Evolutionary conservation across 1,284 basidiomycete species (phyloP).

Genomic region (Cystobasidium pallidum): DNA sequence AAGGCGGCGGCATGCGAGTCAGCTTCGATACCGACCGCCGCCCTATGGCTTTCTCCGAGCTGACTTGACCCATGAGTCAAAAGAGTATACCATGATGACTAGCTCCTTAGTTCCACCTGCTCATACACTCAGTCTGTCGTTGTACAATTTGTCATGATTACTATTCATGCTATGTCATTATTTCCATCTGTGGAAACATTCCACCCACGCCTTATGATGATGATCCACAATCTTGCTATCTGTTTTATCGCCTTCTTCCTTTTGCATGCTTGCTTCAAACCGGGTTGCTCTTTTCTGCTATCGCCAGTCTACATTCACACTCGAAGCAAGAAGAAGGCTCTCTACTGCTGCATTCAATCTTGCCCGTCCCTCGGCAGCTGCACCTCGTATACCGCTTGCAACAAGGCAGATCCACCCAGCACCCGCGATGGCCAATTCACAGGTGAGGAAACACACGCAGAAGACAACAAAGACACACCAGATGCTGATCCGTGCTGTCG

Average conservation of each 20-base stretch:
- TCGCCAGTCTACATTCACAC: neutral
- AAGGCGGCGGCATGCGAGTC: constrained; percentile 15
- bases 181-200: constrained; percentile 1
- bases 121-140: neutral
- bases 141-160: no score
- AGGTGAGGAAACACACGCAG: neutral
- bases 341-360: neutral
- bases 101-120: neutral
- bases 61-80: neutral
- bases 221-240: neutral
- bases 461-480: neutral
- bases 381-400: neutral
- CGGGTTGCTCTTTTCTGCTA: constrained; percentile 2
- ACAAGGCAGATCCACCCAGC: neutral
- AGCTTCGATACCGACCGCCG: constrained; percentile 12
- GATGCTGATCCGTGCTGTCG: neutral
- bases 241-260: neutral
- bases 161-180: constrained; percentile 7
- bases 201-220: neutral
- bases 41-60: neutral
- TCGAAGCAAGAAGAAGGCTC: neutral
- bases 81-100: no score
- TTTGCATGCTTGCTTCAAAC: constrained; percentile 8
- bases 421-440: neutral
- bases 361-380: neutral